Evolutionary conservation across 768 basidiomycete species (phyloP).

Genomic region (Lyophyllum decastes): DNA sequence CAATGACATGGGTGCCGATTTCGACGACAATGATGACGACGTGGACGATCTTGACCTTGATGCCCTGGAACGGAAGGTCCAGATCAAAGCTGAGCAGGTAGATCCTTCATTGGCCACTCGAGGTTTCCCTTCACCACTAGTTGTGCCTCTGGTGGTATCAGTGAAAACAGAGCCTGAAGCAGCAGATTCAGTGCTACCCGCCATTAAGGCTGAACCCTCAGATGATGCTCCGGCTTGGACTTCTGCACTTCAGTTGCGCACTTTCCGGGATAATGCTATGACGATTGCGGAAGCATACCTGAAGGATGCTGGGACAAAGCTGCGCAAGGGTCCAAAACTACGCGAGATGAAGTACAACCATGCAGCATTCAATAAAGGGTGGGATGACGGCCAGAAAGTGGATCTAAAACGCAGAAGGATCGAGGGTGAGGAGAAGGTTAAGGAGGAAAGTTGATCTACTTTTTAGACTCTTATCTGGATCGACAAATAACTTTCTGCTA

Average conservation of each 20-base stretch:
- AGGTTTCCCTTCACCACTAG: not conserved
- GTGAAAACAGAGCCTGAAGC: not conserved
- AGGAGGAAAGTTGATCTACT: not conserved
- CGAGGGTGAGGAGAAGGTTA: not conserved
- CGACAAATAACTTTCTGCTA: too few species aligned
- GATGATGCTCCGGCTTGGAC: not conserved
- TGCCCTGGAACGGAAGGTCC: not conserved
- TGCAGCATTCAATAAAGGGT: slow-evolving; percentile 5
- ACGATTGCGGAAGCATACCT: slow-evolving; percentile 6
- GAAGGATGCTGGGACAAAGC: not conserved
- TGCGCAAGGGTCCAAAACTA: not conserved
- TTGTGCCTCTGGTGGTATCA: not conserved
- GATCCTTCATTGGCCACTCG: not conserved
- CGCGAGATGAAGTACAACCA: not conserved
- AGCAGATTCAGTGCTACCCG: not conserved
- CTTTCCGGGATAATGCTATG: slow-evolving; percentile 7
- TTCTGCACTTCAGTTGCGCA: slow-evolving; percentile 5
- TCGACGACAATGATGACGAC: not conserved
- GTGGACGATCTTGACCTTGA: not conserved
- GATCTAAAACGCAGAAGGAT: slow-evolving; percentile 7
- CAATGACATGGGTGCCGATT: not conserved
- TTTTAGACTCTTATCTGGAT: too few species aligned
- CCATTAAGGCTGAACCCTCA: not conserved
- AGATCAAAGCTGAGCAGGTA: not conserved
- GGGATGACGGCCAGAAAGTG: slow-evolving; percentile 4